Conservation (phyloP, 2,329 filamentous ascomycete species). For the Alternaria solani region DNA sequence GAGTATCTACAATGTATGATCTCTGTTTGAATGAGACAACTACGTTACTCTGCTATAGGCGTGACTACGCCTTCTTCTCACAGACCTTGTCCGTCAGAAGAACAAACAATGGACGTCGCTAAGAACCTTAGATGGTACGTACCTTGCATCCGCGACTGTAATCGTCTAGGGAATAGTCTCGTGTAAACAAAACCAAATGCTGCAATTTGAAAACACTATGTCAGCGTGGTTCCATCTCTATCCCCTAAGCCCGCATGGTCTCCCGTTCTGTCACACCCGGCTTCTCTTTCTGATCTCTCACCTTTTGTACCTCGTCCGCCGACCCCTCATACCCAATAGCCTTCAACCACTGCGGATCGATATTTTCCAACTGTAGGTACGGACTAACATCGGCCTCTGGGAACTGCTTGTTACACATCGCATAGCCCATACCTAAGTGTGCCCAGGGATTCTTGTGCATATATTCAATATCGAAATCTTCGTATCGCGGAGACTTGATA, state of each 20-base stretch:
- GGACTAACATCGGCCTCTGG: conserved; percentile 47
- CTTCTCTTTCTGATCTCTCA: conserved; percentile 18
- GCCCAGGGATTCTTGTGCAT: conserved; percentile 54
- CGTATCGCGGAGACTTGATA: conserved; percentile 51
- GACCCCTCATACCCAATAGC: conserved; percentile 36
- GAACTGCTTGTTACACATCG: conserved; percentile 31
- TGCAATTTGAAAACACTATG: background rate
- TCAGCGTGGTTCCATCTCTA: background rate
- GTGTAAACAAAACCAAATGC: background rate
- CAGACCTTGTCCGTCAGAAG: too few relatives aligned
- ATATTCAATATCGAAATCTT: conserved; percentile 56
- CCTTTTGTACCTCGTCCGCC: conserved; percentile 24
- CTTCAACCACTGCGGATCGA: conserved; percentile 55
- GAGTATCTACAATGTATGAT: too few relatives aligned
- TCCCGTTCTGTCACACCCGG: conserved; percentile 7
- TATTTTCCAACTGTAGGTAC: conserved; percentile 51
- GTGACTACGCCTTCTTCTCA: too few relatives aligned
- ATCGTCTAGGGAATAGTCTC: background rate
- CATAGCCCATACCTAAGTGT: conserved; percentile 54
- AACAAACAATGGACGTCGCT: too few relatives aligned
- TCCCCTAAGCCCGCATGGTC: background rate
- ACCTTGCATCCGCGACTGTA: too few relatives aligned
- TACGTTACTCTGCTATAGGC: too few relatives aligned
- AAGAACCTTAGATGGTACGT: too few relatives aligned
- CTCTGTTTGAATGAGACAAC: too few relatives aligned